A percentile compares a stretch with the other conserved stretches of the same genome.
Evolutionary conservation across 306 rosid species (phyloP).

Genomic region (Clitoria ternatea): DNA sequence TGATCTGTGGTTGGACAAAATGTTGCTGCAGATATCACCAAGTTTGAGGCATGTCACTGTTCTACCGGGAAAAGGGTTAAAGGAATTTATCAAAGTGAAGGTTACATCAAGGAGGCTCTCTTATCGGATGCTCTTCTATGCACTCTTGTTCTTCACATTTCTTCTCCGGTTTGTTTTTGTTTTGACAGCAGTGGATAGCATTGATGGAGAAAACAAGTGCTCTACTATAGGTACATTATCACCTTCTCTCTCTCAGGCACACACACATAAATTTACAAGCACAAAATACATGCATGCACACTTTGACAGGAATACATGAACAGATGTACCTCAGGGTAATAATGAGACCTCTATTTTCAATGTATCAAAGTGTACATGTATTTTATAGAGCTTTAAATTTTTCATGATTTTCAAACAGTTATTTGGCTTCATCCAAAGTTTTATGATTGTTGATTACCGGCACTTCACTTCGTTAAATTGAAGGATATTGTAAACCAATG

Average conservation of each 20-base stretch:
- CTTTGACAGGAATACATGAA: not conserved
- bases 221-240: slow-evolving; percentile 65
- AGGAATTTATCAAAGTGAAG: slow-evolving; percentile 76
- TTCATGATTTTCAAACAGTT: not conserved
- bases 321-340: not conserved
- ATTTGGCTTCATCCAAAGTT: not conserved
- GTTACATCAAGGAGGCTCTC: slow-evolving; percentile 67
- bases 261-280: not conserved
- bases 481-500: not conserved
- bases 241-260: not conserved
- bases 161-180: slow-evolving; percentile 87
- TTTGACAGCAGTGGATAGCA: slow-evolving; percentile 74
- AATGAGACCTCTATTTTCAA: slow-evolving; percentile 7
- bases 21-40: slow-evolving; percentile 92
- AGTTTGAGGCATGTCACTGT: slow-evolving; percentile 87
- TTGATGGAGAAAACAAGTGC: slow-evolving; percentile 80
- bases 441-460: not conserved
- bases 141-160: slow-evolving; percentile 81
- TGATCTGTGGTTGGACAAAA: slow-evolving; percentile 27
- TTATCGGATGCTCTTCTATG: slow-evolving; percentile 74
- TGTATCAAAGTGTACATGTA: not conserved
- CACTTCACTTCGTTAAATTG: not conserved
- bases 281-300: not conserved
- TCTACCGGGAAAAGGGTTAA: slow-evolving; percentile 81
- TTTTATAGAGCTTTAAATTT: slow-evolving; percentile 5